phyloP scores from a whole-genome alignment of 805 yeast genomes.

The Wickerhamomyces kurtzmanii region DNA sequence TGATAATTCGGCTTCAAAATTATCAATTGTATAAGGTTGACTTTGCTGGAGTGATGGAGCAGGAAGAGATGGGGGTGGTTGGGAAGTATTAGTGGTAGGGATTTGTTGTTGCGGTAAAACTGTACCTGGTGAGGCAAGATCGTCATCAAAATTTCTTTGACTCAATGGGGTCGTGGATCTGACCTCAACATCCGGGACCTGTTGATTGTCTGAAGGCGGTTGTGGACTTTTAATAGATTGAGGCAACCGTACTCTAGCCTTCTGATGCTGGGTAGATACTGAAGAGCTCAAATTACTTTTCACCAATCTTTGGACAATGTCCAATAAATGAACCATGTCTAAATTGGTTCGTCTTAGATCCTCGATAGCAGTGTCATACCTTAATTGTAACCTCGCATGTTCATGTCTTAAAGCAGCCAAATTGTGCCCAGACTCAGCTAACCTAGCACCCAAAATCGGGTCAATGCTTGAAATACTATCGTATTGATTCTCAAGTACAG shows the following conservation, averaged over 20 bases:
- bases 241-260: conserved; percentile 9
- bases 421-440: conserved; percentile 28
- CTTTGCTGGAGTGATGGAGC: conserved; percentile 12
- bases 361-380: conserved; percentile 37
- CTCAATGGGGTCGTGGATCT: conserved; percentile 4
- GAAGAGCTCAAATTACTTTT: conserved; percentile 1
- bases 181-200: conserved; percentile 4
- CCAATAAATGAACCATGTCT: conserved; percentile 44
- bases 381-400: conserved; percentile 29
- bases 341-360: conserved; percentile 38
- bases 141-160: conserved; percentile 4
- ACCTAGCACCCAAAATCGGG: conserved; percentile 14
- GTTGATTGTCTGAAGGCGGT: conserved; percentile 6
- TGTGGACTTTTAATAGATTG: conserved; percentile 5
- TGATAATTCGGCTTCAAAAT: conserved; percentile 13
- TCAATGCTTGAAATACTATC: conserved; percentile 5
- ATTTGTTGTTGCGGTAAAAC: conserved; percentile 1
- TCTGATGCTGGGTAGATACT: conserved; percentile 1
- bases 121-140: conserved; percentile 12
- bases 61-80: conserved; percentile 11
- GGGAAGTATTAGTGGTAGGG: conserved; percentile 6
- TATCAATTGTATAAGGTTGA: too few relatives aligned
- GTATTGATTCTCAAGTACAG: conserved; percentile 7
- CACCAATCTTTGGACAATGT: conserved; percentile 26
- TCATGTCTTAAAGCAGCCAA: conserved; percentile 29